Conservation (phyloP, 495 filamentous ascomycete genomes). For the Venustampulla echinocandica region DNA sequence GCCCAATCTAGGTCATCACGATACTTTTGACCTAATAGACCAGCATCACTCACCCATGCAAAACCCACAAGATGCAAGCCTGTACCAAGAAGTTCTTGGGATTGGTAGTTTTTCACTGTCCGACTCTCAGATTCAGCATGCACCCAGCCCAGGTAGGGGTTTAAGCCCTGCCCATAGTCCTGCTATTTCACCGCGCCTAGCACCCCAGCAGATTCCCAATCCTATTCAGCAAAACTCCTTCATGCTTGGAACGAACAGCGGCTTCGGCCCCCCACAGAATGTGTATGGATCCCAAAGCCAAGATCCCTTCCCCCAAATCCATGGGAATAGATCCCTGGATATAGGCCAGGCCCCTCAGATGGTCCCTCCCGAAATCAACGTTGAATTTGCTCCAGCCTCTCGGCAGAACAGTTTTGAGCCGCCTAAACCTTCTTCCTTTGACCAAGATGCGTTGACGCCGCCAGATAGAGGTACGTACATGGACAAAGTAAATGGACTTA, state of each 20-base stretch:
- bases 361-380: conserved; percentile 82
- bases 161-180: conserved; percentile 78
- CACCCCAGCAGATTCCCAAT: conserved; percentile 59
- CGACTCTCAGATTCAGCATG: conserved; percentile 50
- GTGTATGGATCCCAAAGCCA: conserved; percentile 43
- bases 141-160: conserved; percentile 42
- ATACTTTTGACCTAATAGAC: conserved; percentile 67
- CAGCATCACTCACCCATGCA: conserved; percentile 75
- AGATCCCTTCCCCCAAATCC: conserved; percentile 50
- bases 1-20: conserved; percentile 68
- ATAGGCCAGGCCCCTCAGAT: conserved; percentile 66
- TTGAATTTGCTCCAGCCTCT: conserved; percentile 77
- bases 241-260: conserved; percentile 34
- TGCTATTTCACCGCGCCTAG: conserved; percentile 72
- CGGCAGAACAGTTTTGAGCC: conserved; percentile 62
- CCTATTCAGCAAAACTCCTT: conserved; percentile 41
- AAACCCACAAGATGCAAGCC: conserved; percentile 56
- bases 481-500: neutral
- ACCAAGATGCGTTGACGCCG: conserved; percentile 74
- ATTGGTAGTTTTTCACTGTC: conserved; percentile 77
- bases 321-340: conserved; percentile 39
- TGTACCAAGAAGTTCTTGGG: conserved; percentile 70
- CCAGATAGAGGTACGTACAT: conserved; percentile 66
- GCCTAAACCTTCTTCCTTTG: conserved; percentile 50
- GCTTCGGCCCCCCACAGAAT: conserved; percentile 35